A percentile compares a stretch with the other conserved stretches of the same genome.
These are phyloP conservation scores for Fusarium neocosmosporiellum DNA, from an alignment of 2,329 filamentous ascomycete genomes.

Conservation along the genomic window DNA sequence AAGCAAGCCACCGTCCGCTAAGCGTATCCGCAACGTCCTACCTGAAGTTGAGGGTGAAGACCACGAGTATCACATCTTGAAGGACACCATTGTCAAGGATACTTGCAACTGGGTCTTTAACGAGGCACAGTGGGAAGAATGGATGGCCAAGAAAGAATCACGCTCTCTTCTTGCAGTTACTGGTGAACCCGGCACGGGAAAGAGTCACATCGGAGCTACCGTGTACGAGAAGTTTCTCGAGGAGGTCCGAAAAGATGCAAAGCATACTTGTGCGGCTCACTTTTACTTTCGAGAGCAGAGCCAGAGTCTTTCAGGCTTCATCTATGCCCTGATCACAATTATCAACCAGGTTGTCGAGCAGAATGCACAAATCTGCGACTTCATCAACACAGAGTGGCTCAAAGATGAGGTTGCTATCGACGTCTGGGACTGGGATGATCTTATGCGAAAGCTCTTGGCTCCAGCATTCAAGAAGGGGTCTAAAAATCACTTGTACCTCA, in stretches of 20 bases:
- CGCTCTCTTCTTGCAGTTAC: conserved; percentile 42
- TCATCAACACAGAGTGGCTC: conserved; percentile 42
- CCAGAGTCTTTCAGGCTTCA: conserved; percentile 38
- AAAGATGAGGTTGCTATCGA: conserved; percentile 35
- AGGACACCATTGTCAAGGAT: conserved; percentile 45
- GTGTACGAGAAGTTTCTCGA: conserved; percentile 35
- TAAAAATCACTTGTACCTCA: conserved; percentile 38
- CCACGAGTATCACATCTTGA: conserved; percentile 42
- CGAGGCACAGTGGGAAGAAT: conserved; percentile 44
- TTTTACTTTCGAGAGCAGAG: conserved; percentile 53
- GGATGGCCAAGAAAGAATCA: conserved; percentile 25
- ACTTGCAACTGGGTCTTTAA: conserved; percentile 47
- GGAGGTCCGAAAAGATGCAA: conserved; percentile 25
- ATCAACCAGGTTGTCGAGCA: conserved; percentile 48
- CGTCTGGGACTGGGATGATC: conserved; percentile 23
- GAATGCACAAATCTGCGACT: conserved; percentile 46
- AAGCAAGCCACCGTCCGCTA: conserved; percentile 39
- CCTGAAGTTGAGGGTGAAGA: conserved; percentile 37
- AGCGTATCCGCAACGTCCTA: conserved; percentile 41
- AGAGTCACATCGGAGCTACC: conserved; percentile 46
- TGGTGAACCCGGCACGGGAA: conserved; percentile 47
- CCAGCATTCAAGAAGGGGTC: conserved; percentile 36
- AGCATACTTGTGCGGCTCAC: conserved; percentile 43
- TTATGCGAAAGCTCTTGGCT: conserved; percentile 39
- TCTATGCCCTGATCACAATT: conserved; percentile 42